phyloP scores from a whole-genome alignment of 768 basidiomycete genomes.

The Amanita exitialis region DNA sequence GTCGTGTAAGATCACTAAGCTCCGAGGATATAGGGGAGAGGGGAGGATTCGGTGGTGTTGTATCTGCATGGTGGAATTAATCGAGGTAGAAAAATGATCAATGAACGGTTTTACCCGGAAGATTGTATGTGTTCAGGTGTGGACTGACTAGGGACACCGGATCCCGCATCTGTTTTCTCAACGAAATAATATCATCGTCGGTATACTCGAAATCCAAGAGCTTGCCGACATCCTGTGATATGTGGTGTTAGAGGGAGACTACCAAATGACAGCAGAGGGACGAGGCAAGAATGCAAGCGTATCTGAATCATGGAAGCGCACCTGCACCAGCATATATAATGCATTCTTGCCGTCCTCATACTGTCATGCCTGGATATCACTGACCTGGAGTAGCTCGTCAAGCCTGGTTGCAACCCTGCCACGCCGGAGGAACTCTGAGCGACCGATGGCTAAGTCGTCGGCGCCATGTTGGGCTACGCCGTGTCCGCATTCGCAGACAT shows the following conservation, averaged over 20 bases:
- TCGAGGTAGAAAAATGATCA: constrained; percentile 7
- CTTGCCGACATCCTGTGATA: constrained; percentile 55
- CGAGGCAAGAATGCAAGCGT: neutral
- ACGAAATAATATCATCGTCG: constrained; percentile 57
- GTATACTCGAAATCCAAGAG: constrained; percentile 74
- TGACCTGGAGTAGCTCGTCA: constrained; percentile 75
- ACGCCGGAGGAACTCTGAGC: constrained; percentile 60
- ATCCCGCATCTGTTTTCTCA: constrained; percentile 61
- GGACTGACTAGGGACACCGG: constrained; percentile 42
- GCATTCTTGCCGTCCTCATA: neutral
- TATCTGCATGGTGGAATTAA: constrained; percentile 13
- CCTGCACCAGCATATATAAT: neutral
- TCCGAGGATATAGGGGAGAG: constrained; percentile 39
- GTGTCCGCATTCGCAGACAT: constrained; percentile 64
- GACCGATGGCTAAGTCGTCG: constrained; percentile 41
- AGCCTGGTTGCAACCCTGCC: constrained; percentile 68
- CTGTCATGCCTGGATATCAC: constrained; percentile 13
- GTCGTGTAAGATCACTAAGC: constrained; percentile 35
- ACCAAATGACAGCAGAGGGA: neutral
- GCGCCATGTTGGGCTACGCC: constrained; percentile 57
- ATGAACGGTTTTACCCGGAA: constrained; percentile 34
- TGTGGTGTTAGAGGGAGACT: neutral
- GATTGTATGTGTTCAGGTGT: constrained; percentile 31
- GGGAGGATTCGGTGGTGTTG: constrained; percentile 21
- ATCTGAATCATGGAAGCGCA: neutral